Base-by-base conservation (phyloP, 108 stramenopile genomes). In the Schizochytrium sp. region DNA sequence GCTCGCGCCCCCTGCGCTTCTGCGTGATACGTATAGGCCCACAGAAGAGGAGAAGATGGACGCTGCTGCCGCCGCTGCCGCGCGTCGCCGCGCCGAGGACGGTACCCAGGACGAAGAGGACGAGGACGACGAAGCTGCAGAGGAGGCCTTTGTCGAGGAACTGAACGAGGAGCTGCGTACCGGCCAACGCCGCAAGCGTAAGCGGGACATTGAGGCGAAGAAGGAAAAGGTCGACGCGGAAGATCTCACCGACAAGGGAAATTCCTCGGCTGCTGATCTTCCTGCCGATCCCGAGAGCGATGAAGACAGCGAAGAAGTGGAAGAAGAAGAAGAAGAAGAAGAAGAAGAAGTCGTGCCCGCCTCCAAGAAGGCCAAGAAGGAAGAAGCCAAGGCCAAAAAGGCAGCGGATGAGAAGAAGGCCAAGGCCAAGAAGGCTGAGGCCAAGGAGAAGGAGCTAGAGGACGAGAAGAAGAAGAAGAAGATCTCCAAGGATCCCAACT, bases 291-390 rank as follows among this genome's bases (percentile, higher is more conserved):
- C 41, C 44, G 72, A 60, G 14, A 60, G 60, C 8, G 88, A 89
- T 19, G 91, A 91, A 3, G 90, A 90, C 21, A 63, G 48, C n/a
- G 71, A 34, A 53, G 92, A 44, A 41, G 72, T 43, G 60, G 58
- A 88, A 21, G 60, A 59, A 6, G 58, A 60, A 6, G 41, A 5
- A 5, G 87, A 72, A 0, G 88, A 18, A 34, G 89, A 92, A 5
- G 89, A 91, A 3, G 92, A 93, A 58, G 92, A 94, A 19, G 92
- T 92, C 19, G 91, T 58, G 76, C 58, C 59, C 19, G 44, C 4
- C 5, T 8, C 58, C 0, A 60, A 59, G 58, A 57, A 57, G 44
- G 5, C 60, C 28, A 34, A 59, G 3, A 21, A 60, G 58, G 57
- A 34, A 34, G 34, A 34, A 87, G 18, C 57, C 21, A 44, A 72